Base-by-base conservation (phyloP, 805 yeast genomes). In the Myxozyma monticola region DNA sequence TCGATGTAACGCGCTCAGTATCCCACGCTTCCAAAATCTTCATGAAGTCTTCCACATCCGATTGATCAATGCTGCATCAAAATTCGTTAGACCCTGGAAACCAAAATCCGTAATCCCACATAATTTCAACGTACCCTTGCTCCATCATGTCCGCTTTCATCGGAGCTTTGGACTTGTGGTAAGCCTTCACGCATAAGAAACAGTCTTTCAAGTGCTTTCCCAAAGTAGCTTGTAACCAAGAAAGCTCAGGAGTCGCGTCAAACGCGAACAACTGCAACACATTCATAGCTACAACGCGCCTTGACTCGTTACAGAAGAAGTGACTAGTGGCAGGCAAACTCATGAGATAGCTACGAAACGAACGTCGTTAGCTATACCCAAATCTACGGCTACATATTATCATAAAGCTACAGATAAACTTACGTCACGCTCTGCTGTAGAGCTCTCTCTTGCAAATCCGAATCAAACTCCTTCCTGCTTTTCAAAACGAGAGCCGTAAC, bases 111-210 rank as follows among this genome's bases (percentile, higher is more conserved):
- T 17, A n/a, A 3, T 22, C 17, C 12, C 10, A 34, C 5, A 18
- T 24, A 18, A 6, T n/a, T n/a, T 18, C 26, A 35, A 29, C 29
- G 8, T 38, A 44, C 53, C 53, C 53, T 14, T 44, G 49, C 34
- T 51, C 54, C 8, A 52, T 35, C 51, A 59, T 49, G 18, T 39
- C 43, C 18, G 18, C 30, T 15, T 40, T 42, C 44, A 59, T 38
- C 2, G 46, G 42, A 3, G 37, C 39, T 36, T 56, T 50, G 20
- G 35, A 26, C 37, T 42, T 42, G 37, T 59, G 61, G 29, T 57
- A 59, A 14, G 49, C 56, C 43, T 56, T 59, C n/a, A 46, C 59
- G 25, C 62, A 59, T 21, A 37, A 38, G 29, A 51, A 59, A 25
- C 62, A 59, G 12, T 39, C 45, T 29, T 33, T 39, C 22, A 59